Conservation (phyloP, 768 basidiomycete species). For the Exsudoporus frostii region DNA sequence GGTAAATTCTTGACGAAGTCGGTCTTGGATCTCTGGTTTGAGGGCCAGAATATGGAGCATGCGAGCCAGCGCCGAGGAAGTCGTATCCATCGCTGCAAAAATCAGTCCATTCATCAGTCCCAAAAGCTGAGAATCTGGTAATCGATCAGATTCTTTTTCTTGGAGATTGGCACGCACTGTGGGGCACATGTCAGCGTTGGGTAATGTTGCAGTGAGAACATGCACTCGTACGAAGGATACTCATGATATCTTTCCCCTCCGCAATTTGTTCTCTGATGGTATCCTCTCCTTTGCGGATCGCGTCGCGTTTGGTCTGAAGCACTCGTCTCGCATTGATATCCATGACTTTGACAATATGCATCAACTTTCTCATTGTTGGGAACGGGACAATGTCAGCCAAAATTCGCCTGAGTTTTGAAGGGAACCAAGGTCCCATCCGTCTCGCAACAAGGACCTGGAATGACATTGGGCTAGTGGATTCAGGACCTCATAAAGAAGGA, state of each 20-base stretch:
- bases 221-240: not conserved
- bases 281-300: not conserved
- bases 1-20: not conserved
- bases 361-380: not conserved
- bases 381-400: not conserved
- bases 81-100: not conserved
- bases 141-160: not conserved
- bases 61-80: not conserved
- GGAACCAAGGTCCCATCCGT: not conserved
- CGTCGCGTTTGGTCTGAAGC: not conserved
- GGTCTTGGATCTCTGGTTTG: not conserved
- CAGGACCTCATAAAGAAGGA: not conserved
- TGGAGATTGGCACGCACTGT: not conserved
- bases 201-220: not conserved
- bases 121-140: not conserved
- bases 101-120: not conserved
- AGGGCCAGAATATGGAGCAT: not conserved
- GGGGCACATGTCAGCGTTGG: not conserved
- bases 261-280: not conserved
- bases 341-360: not conserved
- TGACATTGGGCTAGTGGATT: not conserved
- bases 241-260: not conserved
- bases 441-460: not conserved
- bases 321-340: not conserved
- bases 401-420: not conserved